Evolutionary conservation across 208 protist genomes (phyloP).

Genomic region (Wallacemonas sp.): DNA sequence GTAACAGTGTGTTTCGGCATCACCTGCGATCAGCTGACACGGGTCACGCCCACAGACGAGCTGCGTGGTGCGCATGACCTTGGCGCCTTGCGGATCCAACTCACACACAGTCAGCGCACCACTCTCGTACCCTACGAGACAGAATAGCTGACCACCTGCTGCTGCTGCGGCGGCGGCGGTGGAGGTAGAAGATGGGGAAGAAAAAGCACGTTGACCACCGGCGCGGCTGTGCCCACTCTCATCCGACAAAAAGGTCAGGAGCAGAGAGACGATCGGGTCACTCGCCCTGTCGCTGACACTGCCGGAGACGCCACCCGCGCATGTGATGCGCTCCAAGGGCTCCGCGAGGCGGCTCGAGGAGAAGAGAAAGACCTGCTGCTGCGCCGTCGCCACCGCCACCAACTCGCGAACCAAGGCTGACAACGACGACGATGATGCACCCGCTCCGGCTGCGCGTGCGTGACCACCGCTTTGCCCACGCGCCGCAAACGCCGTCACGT

Average conservation of each 20-base stretch:
- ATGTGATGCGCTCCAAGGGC: conserved; percentile 68
- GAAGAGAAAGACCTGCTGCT: conserved; percentile 72
- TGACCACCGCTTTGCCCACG: too few relatives aligned
- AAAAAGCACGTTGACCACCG: not conserved
- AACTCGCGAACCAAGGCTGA: conserved; percentile 29
- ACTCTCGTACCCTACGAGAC: conserved; percentile 73
- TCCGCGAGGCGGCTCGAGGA: conserved; percentile 57
- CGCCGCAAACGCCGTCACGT: too few relatives aligned
- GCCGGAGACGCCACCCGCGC: conserved; percentile 9
- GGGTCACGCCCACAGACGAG: conserved; percentile 56
- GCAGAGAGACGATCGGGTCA: conserved; percentile 57
- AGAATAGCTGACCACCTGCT: conserved; percentile 46
- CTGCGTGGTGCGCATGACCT: conserved; percentile 47
- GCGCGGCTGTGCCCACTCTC: conserved; percentile 11
- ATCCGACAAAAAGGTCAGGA: conserved; percentile 68
- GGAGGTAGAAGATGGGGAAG: not conserved
- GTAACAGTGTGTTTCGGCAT: conserved; percentile 76
- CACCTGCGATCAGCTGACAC: conserved; percentile 70
- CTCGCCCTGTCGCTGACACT: not conserved
- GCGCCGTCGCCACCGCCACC: conserved; percentile 67
- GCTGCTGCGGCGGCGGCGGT: conserved; percentile 12
- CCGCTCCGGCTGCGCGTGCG: too few relatives aligned
- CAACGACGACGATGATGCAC: conserved; percentile 6
- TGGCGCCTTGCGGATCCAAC: conserved; percentile 56
- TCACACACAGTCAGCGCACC: conserved; percentile 70